Evolutionary conservation across 2,329 filamentous ascomycete genomes (phyloP).

Genomic region (Colletotrichum orchidophilum): DNA sequence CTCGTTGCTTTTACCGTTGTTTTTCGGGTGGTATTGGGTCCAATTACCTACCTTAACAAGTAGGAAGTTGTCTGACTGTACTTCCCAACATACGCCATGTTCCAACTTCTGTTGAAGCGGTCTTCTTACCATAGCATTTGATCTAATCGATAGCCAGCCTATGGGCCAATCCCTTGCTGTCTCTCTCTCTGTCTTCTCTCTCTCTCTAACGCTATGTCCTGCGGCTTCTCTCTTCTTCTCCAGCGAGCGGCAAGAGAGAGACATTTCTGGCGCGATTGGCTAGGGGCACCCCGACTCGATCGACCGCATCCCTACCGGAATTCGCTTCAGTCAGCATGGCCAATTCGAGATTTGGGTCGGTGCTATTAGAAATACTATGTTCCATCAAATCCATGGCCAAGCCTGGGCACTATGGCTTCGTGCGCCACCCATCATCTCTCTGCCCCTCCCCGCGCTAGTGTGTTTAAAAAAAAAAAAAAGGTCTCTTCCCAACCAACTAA

Average conservation of each 20-base stretch:
- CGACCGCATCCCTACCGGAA: not conserved
- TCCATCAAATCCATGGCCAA: not conserved
- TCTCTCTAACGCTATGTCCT: not conserved
- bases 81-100: not conserved
- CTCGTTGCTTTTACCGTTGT: not conserved
- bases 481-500: not conserved
- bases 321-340: not conserved
- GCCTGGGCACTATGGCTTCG: not conserved
- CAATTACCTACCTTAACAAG: not conserved
- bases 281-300: not conserved
- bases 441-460: not conserved
- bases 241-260: not conserved
- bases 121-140: not conserved
- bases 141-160: not conserved
- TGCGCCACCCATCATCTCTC: not conserved
- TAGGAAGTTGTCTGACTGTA: not conserved
- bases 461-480: not conserved
- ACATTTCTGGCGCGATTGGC: not conserved
- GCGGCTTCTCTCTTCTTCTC: not conserved
- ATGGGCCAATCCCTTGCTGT: not conserved
- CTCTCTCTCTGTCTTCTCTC: not conserved
- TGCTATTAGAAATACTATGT: not conserved
- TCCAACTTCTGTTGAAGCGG: not conserved
- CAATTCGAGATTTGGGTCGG: not conserved
- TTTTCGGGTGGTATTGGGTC: not conserved